phyloP scores from a whole-genome alignment of 345 rosid species.

The Gossypium sturtianum region DNA sequence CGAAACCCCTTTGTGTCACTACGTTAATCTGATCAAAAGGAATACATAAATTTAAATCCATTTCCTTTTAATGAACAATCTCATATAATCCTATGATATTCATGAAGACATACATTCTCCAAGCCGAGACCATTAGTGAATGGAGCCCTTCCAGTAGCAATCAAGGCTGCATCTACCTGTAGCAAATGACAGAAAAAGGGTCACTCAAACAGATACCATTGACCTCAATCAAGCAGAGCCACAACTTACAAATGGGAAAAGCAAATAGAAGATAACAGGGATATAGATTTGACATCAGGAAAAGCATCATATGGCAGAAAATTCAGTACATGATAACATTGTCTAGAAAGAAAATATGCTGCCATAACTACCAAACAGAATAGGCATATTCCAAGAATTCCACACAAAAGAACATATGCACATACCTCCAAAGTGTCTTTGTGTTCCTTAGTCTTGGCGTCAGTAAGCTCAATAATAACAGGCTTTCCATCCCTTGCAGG shows the following conservation, averaged over 20 bases:
- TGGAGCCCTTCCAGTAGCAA: constrained; percentile 99
- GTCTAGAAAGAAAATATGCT: not conserved
- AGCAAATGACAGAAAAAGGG: constrained; percentile 14
- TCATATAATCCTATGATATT: not conserved
- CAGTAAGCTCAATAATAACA: constrained; percentile 87
- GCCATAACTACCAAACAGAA: not conserved
- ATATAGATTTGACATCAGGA: not conserved
- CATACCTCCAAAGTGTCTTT: constrained; percentile 85
- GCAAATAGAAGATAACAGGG: constrained; percentile 2
- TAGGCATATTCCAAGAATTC: not conserved
- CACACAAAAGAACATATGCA: not conserved
- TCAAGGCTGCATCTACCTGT: constrained; percentile 94
- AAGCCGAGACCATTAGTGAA: constrained; percentile 94
- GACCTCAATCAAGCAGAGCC: not conserved
- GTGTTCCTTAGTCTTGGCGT: constrained; percentile 92
- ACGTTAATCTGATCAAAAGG: constrained; percentile 57
- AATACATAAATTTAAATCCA: not conserved
- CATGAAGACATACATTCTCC: constrained; percentile 57
- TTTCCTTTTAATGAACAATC: not conserved
- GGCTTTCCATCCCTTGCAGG: constrained; percentile 96
- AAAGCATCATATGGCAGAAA: not conserved
- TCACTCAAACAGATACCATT: not conserved
- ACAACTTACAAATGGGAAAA: not conserved
- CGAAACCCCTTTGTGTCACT: constrained; percentile 82
- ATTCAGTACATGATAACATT: not conserved